Percentiles rank a stretch among this genome's conserved stretches.
Evolutionary conservation across 352 stramenopile species (phyloP).

Genomic region (Phytophthora quininea): DNA sequence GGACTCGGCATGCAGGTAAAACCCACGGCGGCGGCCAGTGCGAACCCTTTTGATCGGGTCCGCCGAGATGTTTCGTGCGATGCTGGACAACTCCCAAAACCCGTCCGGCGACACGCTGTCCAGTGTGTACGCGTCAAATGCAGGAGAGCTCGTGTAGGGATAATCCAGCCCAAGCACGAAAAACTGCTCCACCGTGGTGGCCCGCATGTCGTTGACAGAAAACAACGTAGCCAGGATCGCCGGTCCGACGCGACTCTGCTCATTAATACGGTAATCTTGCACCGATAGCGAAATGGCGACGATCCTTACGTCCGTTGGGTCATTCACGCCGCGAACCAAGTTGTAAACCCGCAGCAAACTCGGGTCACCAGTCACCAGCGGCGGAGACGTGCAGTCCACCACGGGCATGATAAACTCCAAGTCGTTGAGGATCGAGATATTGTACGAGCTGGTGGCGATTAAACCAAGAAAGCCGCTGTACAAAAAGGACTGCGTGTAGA

Average conservation of each 20-base stretch:
- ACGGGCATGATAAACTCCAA: slow-evolving; percentile 31
- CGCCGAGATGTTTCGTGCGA: slow-evolving; percentile 10
- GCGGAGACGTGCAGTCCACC: slow-evolving; percentile 31
- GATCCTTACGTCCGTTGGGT: slow-evolving; percentile 29
- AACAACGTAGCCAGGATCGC: slow-evolving; percentile 29
- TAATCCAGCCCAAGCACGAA: slow-evolving; percentile 33
- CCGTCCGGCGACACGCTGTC: slow-evolving; percentile 18
- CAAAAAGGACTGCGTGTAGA: slow-evolving; percentile 33
- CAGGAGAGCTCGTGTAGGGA: slow-evolving; percentile 25
- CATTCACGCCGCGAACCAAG: slow-evolving; percentile 24
- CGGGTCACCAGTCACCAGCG: slow-evolving; percentile 24
- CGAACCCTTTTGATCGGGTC: slow-evolving; percentile 27
- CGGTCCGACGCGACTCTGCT: slow-evolving; percentile 23
- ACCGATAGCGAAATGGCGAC: slow-evolving; percentile 20
- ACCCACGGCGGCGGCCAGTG: slow-evolving; percentile 40
- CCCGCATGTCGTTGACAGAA: slow-evolving; percentile 35
- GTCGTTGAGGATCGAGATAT: slow-evolving; percentile 36
- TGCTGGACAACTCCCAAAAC: slow-evolving; percentile 29
- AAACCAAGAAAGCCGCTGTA: slow-evolving; percentile 24
- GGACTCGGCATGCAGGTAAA: slow-evolving; percentile 40
- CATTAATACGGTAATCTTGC: slow-evolving; percentile 31
- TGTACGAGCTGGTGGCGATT: slow-evolving; percentile 30
- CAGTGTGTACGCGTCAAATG: slow-evolving; percentile 22
- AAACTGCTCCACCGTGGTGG: slow-evolving; percentile 20
- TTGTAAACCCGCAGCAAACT: slow-evolving; percentile 33